Conservation (phyloP, 192 early-diverging fungal genomes). For the Funneliformis geosporum region DNA sequence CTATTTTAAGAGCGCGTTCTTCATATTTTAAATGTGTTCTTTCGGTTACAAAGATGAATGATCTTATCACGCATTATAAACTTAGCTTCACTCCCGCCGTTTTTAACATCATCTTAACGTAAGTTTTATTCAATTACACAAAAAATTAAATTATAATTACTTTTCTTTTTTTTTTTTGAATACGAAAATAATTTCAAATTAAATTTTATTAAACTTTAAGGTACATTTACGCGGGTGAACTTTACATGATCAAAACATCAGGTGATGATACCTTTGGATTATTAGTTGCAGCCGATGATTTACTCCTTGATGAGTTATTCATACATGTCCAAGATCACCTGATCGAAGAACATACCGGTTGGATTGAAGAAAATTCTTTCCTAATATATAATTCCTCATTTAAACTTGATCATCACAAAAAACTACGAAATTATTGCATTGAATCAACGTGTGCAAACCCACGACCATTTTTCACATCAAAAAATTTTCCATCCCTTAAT, state of each 20-base stretch:
- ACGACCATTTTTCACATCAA: background rate
- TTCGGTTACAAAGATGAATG: background rate
- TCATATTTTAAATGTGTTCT: background rate
- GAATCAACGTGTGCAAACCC: background rate
- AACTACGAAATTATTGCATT: constrained; percentile 2
- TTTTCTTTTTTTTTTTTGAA: background rate
- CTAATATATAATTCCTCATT: background rate
- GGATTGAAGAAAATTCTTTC: constrained; percentile 2
- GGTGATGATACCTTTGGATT: background rate
- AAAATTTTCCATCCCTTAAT: constrained; percentile 2
- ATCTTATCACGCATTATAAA: background rate
- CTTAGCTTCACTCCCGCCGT: constrained; percentile 15
- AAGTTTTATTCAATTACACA: background rate
- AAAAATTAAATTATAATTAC: too few species aligned
- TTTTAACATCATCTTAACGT: constrained; percentile 14
- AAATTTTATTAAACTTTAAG: background rate
- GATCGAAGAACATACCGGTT: background rate
- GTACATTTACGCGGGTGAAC: constrained; percentile 13
- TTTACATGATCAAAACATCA: background rate
- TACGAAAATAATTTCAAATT: too few species aligned
- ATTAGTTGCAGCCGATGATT: constrained; percentile 1
- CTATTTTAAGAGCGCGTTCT: constrained; percentile 2
- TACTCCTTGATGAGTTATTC: constrained; percentile 19
- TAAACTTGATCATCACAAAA: background rate
- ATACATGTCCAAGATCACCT: background rate